Evolutionary conservation across 345 rosid genomes (phyloP).

Genomic region (Eucalyptus cladocalyx): DNA sequence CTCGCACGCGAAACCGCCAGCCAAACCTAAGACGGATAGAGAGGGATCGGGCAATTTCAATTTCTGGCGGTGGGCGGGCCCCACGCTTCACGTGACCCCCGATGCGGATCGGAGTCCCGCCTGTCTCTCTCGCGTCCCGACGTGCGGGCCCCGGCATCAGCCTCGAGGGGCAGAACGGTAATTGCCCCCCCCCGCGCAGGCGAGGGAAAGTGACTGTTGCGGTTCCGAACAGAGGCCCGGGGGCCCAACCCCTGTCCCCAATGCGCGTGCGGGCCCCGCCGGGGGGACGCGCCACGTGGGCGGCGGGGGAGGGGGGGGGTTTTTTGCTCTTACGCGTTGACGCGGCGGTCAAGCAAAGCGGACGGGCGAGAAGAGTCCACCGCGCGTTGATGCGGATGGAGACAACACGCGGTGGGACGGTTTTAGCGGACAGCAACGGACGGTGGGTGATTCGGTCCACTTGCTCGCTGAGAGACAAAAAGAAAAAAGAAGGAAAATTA

Average conservation of each 20-base stretch:
- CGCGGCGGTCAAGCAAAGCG: neutral
- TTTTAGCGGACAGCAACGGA: neutral
- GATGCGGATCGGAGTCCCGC: neutral
- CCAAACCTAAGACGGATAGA: neutral
- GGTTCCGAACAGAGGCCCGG: too few species aligned
- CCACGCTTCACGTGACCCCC: neutral
- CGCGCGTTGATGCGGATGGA: neutral
- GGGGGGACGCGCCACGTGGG: neutral
- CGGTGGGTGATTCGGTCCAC: neutral
- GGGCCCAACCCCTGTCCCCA: too few species aligned
- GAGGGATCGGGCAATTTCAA: neutral
- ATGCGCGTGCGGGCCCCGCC: neutral
- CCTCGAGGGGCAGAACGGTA: neutral
- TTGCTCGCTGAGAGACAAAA: neutral
- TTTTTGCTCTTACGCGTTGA: neutral
- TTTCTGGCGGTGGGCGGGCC: neutral
- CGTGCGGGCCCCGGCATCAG: neutral
- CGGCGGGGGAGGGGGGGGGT: accelerated
- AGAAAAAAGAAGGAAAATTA: neutral
- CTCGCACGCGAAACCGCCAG: neutral
- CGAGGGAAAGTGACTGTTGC: neutral
- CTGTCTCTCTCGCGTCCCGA: neutral
- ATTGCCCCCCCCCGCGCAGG: neutral
- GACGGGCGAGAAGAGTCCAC: neutral
- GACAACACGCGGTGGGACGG: neutral